Base-by-base conservation (phyloP, 2,329 filamentous ascomycete species). In the Ilyonectria mors-panacis region DNA sequence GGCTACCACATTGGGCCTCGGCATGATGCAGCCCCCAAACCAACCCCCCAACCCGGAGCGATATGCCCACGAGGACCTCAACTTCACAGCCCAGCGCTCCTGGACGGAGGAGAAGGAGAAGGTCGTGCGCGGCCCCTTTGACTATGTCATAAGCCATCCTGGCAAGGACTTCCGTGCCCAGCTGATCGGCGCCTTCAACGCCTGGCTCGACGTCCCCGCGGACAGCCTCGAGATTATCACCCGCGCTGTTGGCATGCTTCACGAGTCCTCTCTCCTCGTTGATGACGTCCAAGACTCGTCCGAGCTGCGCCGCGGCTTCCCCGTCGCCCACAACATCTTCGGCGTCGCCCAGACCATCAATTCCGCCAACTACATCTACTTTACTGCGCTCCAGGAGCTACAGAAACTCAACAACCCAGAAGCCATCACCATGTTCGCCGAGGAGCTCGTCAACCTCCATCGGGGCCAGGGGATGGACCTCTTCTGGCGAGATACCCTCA, bases 391-490 rank as follows among this genome's bases (percentile, higher is more conserved):
- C 55, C 89, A 92, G 72, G 93, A 95, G 80, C 84, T 97, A 10
- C 86, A 91, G 71, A 89, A 88, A 73, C 88, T 97, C 63, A 84
- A 86, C 68, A 94, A 93, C 77, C 89, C 90, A 1, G 84, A 86
- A 42, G 88, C 89, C 26, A 87, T 95, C 65, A 82, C 85, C 67
- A 91, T 95, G 61, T 97, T 93, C 76, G 91, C 92, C 17, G 93
- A 96, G 69, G 94, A 97, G 83, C 86, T 97, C 35, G 82, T 95
- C 69, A 94, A 96, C 78, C 88, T 97, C 56, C 94, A 97, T 80
- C 86, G 93, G 33, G 94, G 94, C 21, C 94, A 97, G 81, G 94
- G 94, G 71, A 95, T 97, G 92, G 94, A 97, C 75, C 87, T 97
- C 42, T 96, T 93, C 84, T 97, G 94, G 94, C 88, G 93, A 64